phyloP scores from a whole-genome alignment of 2,329 filamentous ascomycete genomes.

The Rutstroemia sp. region DNA sequence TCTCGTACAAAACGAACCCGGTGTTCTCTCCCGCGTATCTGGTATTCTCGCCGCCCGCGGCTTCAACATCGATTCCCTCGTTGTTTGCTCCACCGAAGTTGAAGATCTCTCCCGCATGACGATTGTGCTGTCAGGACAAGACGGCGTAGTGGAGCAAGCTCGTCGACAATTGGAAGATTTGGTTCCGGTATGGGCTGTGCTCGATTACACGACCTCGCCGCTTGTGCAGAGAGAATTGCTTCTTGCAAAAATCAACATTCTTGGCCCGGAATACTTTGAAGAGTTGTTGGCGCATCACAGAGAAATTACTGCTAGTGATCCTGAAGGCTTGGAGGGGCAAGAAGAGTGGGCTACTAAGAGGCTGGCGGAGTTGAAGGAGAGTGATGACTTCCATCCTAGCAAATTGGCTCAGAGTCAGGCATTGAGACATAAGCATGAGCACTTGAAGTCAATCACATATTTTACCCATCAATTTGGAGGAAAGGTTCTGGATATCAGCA shows the following conservation, averaged over 20 bases:
- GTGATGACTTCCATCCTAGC: slow-evolving; percentile 76
- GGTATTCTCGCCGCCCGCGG: slow-evolving; percentile 92
- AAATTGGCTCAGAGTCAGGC: slow-evolving; percentile 82
- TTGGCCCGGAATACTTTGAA: slow-evolving; percentile 97
- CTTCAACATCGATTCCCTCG: slow-evolving; percentile 98
- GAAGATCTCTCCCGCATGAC: slow-evolving; percentile 97
- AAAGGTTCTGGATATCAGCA: slow-evolving; percentile 96
- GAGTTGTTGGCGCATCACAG: slow-evolving; percentile 92
- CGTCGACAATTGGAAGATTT: slow-evolving; percentile 91
- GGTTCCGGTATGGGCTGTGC: slow-evolving; percentile 94
- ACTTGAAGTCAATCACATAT: slow-evolving; percentile 92
- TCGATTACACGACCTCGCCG: slow-evolving; percentile 89
- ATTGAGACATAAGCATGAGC: slow-evolving; percentile 92
- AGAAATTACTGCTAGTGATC: slow-evolving; percentile 60
- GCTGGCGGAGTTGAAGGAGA: slow-evolving; percentile 18
- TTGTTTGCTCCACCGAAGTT: slow-evolving; percentile 96
- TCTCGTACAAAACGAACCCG: slow-evolving; percentile 96
- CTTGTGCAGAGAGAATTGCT: slow-evolving; percentile 94
- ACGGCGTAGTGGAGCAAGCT: slow-evolving; percentile 95
- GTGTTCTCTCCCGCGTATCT: slow-evolving; percentile 91
- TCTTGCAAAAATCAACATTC: slow-evolving; percentile 91
- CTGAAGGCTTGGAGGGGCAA: slow-evolving; percentile 28
- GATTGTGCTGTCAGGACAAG: slow-evolving; percentile 91
- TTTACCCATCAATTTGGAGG: slow-evolving; percentile 96
- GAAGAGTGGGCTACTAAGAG: slow-evolving; percentile 33